These are phyloP conservation scores for Chrysanthemum seticuspe DNA, from an alignment of 129 eudicot genomes.

Conservation along the genomic window DNA sequence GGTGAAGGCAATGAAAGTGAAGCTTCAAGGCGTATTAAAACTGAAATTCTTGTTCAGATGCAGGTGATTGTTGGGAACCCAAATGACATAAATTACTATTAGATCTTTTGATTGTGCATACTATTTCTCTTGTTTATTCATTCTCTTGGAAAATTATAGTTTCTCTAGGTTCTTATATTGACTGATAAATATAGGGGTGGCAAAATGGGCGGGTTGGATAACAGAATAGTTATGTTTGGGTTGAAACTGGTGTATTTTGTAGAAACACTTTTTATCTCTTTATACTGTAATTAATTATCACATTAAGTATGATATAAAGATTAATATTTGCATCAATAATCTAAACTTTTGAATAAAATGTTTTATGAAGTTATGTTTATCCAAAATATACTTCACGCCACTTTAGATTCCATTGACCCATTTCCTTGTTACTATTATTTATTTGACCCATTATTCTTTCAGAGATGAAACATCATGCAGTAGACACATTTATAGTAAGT, in stretches of 20 bases:
- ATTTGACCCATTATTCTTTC: not conserved
- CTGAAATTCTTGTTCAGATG: slow-evolving; percentile 98
- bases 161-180: not conserved
- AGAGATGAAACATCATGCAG: not conserved
- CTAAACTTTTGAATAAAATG: not conserved
- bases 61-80: slow-evolving; percentile 53
- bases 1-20: slow-evolving; percentile 99
- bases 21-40: slow-evolving; percentile 98
- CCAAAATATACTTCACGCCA: not conserved
- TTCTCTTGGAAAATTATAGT: slow-evolving; percentile 3
- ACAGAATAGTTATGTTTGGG: not conserved
- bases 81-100: not conserved
- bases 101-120: not conserved
- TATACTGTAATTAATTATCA: not conserved
- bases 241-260: not conserved
- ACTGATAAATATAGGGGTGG: not conserved
- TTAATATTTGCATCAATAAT: not conserved
- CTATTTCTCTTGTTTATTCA: not conserved
- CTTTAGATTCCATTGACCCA: not conserved
- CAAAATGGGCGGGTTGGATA: not conserved
- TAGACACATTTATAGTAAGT: not conserved
- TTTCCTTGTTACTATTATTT: not conserved
- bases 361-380: not conserved
- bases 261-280: not conserved
- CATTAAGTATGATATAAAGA: not conserved